Conservation (phyloP, 495 filamentous ascomycete genomes). For the Beverwykella pulmonaria region DNA sequence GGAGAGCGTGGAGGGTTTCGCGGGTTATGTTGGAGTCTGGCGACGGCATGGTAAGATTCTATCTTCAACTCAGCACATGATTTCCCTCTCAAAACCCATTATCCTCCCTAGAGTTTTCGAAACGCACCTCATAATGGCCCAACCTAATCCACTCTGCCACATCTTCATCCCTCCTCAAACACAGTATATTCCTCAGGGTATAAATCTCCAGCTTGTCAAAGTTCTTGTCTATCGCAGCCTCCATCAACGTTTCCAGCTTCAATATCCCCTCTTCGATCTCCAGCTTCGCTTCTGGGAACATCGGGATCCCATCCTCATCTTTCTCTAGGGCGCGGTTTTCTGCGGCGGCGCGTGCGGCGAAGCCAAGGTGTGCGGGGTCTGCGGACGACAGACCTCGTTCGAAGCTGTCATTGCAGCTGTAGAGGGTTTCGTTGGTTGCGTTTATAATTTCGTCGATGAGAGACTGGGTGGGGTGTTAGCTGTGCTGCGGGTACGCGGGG, state of each 20-base stretch:
- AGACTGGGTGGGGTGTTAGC: slow-evolving; percentile 56
- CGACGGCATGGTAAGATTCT: slow-evolving; percentile 35
- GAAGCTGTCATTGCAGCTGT: slow-evolving; percentile 78
- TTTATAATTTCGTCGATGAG: slow-evolving; percentile 98
- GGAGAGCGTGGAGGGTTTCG: slow-evolving; percentile 68
- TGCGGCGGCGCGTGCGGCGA: slow-evolving; percentile 46
- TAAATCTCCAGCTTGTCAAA: slow-evolving; percentile 84
- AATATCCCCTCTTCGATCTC: slow-evolving; percentile 92
- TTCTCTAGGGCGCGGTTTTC: slow-evolving; percentile 53
- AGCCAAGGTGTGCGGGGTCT: slow-evolving; percentile 75
- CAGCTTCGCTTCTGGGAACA: slow-evolving; percentile 54
- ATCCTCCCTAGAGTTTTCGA: not conserved
- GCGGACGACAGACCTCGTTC: slow-evolving; percentile 76
- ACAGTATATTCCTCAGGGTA: slow-evolving; percentile 86
- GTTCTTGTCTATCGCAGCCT: slow-evolving; percentile 71
- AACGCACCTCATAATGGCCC: slow-evolving; percentile 76
- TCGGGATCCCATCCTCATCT: slow-evolving; percentile 53
- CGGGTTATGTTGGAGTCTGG: slow-evolving; percentile 46
- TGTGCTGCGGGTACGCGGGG: slow-evolving; percentile 33
- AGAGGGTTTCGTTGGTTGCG: slow-evolving; percentile 85
- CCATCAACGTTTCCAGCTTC: slow-evolving; percentile 92
- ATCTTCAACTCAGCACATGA: not conserved
- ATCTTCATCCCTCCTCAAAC: slow-evolving; percentile 68
- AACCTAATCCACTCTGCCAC: slow-evolving; percentile 78
- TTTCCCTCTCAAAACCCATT: not conserved